Evolutionary conservation across 2,329 filamentous ascomycete species (phyloP), one percentile per base, ranked within the genome.

Genomic region (Hymenoscyphus occultus): DNA sequence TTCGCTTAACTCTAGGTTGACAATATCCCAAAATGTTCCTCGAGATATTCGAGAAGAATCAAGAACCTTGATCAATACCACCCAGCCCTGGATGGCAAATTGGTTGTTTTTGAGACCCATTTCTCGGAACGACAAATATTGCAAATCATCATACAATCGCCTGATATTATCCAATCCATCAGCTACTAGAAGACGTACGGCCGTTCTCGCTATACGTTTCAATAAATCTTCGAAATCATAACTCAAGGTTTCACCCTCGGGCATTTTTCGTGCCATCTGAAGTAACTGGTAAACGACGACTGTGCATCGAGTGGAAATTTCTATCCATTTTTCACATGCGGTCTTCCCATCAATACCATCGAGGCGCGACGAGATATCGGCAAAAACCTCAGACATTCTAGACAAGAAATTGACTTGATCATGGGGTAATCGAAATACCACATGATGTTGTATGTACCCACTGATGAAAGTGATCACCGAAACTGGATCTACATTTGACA

Each of bases 21-120:
- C 72, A 39, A 88, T 68, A 63, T 88, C 85, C 87, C 87, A 90
- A 69, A 90, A 90, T 0, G 82, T 81, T 28, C 78, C 77, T 60
- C 81, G 79, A 1, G 82, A 81, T 54, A 87, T 83, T 7, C 74
- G 75, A 13, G 82, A 80, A 40, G 78, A 76, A 35, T 83, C 80
- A 4, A 89, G 73, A 0, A 82, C 76, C 59, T 83, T 82, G 71
- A 88, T 85, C 4, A 86, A 67, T 28, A 84, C 77, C 2, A 87
- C 81, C 88, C 87, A 90, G 10, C 82, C 81, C 64, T 86, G 80
- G 9, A 83, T 70, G 1, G 74, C 68, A 14, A 77, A 73, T n/a
- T 78, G 74, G 39, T 84, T 80, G 16, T 78, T 74, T 35, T 78
- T 80, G 40, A 89, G 80, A 0, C 85, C 86, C 58, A 77, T 78